Conservation (phyloP, 179 eudicot genomes). For the Silene coronaria region DNA sequence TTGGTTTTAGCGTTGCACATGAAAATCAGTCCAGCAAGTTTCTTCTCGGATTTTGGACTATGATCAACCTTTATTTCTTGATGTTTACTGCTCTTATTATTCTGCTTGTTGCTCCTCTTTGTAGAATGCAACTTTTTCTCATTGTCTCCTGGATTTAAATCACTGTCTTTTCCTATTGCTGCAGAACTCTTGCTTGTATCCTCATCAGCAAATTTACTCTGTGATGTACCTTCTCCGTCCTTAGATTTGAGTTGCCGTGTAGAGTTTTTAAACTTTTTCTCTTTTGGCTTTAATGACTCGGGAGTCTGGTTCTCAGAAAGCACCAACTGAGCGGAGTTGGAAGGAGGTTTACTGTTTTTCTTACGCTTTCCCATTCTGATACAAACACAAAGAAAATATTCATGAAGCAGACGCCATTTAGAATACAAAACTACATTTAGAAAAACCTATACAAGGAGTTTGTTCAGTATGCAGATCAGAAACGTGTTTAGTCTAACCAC, state of each 20-base stretch:
- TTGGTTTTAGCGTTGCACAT: conserved; percentile 68
- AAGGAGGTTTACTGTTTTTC: conserved; percentile 25
- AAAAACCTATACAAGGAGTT: not conserved
- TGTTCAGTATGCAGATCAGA: not conserved
- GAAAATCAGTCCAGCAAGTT: conserved; percentile 56
- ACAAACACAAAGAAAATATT: conserved; percentile 16
- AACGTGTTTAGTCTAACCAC: not conserved
- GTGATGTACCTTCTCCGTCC: conserved; percentile 18
- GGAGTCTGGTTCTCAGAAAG: conserved; percentile 28
- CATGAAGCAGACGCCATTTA: conserved; percentile 2
- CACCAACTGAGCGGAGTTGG: conserved; percentile 21
- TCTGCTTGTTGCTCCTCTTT: conserved; percentile 12
- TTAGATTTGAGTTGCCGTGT: conserved; percentile 18
- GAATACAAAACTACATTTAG: not conserved
- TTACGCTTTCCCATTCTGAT: conserved; percentile 24
- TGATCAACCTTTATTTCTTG: conserved; percentile 22
- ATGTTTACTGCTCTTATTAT: conserved; percentile 7
- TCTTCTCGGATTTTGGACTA: conserved; percentile 23
- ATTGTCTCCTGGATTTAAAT: conserved; percentile 16
- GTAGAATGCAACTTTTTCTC: conserved; percentile 8
- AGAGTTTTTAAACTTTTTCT: conserved; percentile 30
- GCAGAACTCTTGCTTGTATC: conserved; percentile 17
- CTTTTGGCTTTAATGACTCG: conserved; percentile 28
- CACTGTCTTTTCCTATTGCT: conserved; percentile 11
- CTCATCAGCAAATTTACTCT: conserved; percentile 24